Percentiles rank a stretch among this genome's conserved stretches.
These are phyloP conservation scores for Trichomonas tenax DNA, from an alignment of 208 protist genomes.

Conservation along the genomic window DNA sequence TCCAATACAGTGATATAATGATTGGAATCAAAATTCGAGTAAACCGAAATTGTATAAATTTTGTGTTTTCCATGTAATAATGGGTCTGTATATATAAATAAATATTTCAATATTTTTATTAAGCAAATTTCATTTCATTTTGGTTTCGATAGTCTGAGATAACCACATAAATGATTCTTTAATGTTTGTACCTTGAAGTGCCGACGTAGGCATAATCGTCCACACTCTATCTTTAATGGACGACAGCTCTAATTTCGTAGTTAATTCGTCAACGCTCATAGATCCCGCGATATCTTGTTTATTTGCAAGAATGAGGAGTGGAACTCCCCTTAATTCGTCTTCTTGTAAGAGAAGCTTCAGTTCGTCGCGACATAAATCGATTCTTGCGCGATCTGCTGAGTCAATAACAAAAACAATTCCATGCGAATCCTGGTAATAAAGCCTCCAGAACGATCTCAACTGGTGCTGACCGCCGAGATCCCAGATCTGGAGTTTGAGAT, in stretches of 20 bases:
- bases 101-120: background rate
- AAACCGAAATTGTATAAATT: background rate
- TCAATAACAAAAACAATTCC: slow-evolving; percentile 89
- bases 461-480: slow-evolving; percentile 77
- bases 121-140: background rate
- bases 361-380: slow-evolving; percentile 39
- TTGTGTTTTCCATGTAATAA: background rate
- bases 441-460: slow-evolving; percentile 74
- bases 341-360: background rate
- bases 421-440: slow-evolving; percentile 79
- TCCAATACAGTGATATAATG: too few species aligned
- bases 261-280: slow-evolving; percentile 28
- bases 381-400: slow-evolving; percentile 67
- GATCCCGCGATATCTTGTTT: slow-evolving; percentile 38
- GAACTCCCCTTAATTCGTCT: slow-evolving; percentile 20
- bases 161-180: background rate
- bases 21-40: too few species aligned
- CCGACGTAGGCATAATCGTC: background rate
- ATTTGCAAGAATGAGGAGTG: slow-evolving; percentile 36
- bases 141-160: background rate
- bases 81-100: background rate
- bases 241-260: background rate
- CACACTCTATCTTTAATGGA: background rate
- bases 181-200: background rate
- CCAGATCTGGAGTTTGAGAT: background rate